A percentile compares a stretch with the other conserved stretches of the same genome.
These are phyloP conservation scores for Candida loeiensis DNA, from an alignment of 805 yeast genomes.

Conservation along the genomic window DNA sequence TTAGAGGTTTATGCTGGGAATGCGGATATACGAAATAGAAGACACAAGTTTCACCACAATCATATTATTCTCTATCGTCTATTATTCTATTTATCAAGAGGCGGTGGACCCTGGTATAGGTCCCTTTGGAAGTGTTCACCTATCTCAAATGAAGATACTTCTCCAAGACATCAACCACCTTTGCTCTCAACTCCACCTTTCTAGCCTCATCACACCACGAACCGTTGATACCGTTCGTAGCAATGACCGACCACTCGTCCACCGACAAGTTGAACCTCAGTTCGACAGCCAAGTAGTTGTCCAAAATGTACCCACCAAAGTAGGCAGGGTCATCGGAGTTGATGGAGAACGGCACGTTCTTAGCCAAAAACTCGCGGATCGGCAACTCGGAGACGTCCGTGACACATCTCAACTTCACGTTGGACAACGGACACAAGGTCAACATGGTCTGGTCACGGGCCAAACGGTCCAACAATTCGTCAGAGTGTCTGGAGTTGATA, in stretches of 20 bases:
- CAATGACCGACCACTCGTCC: conserved; percentile 61
- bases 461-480: conserved; percentile 51
- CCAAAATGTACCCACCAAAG: conserved; percentile 41
- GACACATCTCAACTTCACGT: conserved; percentile 72
- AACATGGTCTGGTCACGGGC: conserved; percentile 55
- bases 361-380: conserved; percentile 54
- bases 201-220: conserved; percentile 66
- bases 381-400: conserved; percentile 66
- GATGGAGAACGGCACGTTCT: conserved; percentile 65
- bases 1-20: too few species aligned
- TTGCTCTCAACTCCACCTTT: conserved; percentile 45
- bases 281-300: conserved; percentile 67
- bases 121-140: too few species aligned
- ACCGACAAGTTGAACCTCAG: conserved; percentile 59
- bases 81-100: too few species aligned
- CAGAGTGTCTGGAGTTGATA: conserved; percentile 57
- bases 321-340: conserved; percentile 70
- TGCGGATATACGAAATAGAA: too few species aligned
- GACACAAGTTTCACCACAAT: too few species aligned
- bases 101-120: too few species aligned
- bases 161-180: conserved; percentile 41
- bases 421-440: conserved; percentile 75
- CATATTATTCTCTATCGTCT: too few species aligned
- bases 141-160: conserved; percentile 27
- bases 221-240: conserved; percentile 63